phyloP scores from a whole-genome alignment of 495 filamentous ascomycete species.

The Pyronema domesticum region DNA sequence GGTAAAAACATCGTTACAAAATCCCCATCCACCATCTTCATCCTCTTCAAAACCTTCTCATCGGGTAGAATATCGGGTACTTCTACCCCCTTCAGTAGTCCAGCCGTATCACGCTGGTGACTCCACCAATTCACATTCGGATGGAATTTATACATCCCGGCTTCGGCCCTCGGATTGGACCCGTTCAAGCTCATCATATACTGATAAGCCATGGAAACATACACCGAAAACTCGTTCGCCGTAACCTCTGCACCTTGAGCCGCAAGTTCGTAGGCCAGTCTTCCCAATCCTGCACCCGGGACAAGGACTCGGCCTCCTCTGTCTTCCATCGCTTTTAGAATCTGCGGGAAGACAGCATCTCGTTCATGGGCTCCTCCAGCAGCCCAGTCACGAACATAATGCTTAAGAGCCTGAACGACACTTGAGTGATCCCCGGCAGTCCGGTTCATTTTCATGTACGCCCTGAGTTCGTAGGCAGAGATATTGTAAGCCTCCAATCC shows the following conservation, averaged over 20 bases:
- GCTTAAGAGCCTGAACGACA: constrained; percentile 31
- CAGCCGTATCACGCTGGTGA: constrained; percentile 29
- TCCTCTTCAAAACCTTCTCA: constrained; percentile 6
- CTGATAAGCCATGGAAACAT: constrained; percentile 29
- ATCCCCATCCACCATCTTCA: constrained; percentile 29
- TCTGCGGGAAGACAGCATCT: constrained; percentile 25
- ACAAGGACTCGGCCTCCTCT: constrained; percentile 23
- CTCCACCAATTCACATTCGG: constrained; percentile 34
- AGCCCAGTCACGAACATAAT: constrained; percentile 34
- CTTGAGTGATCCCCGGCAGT: constrained; percentile 23
- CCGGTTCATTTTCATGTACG: constrained; percentile 12
- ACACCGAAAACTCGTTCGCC: constrained; percentile 31
- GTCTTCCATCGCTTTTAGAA: constrained; percentile 22
- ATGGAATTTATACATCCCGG: constrained; percentile 18
- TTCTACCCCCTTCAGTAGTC: constrained; percentile 27
- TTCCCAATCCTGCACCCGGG: constrained; percentile 31
- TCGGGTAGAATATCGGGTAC: constrained; percentile 24
- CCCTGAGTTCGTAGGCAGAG: constrained; percentile 18
- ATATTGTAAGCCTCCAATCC: constrained; percentile 24
- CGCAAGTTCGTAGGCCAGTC: constrained; percentile 29
- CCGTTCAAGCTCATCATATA: constrained; percentile 18
- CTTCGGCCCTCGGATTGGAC: constrained; percentile 2
- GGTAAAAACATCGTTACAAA: constrained; percentile 26
- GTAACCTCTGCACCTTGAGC: constrained; percentile 27
- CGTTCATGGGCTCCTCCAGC: constrained; percentile 28